Percentiles rank a stretch among this genome's conserved stretches.
Conservation (phyloP, 2,329 filamentous ascomycete species). For the Hypoxylon sp. region DNA sequence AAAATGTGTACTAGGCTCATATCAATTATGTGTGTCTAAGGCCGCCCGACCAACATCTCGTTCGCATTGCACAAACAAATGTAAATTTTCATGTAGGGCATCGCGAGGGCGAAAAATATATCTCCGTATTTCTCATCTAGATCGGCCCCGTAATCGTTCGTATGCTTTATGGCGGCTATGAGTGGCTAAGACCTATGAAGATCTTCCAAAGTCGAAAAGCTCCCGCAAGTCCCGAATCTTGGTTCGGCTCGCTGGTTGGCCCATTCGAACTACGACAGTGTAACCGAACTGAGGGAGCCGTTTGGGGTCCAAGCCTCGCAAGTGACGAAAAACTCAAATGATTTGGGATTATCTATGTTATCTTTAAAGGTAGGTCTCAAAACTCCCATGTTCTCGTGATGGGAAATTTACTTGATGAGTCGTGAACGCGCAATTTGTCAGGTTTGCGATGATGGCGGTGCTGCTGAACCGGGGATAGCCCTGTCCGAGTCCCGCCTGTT, state of each 20-base stretch:
- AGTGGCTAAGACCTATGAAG: slow-evolving; percentile 22
- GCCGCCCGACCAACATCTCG: not conserved
- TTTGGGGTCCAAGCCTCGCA: slow-evolving; percentile 40
- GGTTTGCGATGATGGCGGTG: slow-evolving; percentile 35
- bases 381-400: slow-evolving; percentile 7
- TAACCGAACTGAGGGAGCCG: slow-evolving; percentile 10
- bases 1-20: not conserved
- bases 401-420: slow-evolving; percentile 1
- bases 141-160: slow-evolving; percentile 24
- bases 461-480: slow-evolving; percentile 6
- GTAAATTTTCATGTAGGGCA: slow-evolving; percentile 8
- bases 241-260: slow-evolving; percentile 19
- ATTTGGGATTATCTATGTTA: not conserved
- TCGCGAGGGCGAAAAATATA: slow-evolving; percentile 23
- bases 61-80: not conserved
- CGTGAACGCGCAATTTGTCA: slow-evolving; percentile 34
- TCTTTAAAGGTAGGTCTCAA: not conserved
- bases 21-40: not conserved
- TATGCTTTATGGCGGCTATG: slow-evolving; percentile 17
- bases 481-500: slow-evolving; percentile 1
- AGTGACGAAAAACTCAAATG: slow-evolving; percentile 23
- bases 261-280: not conserved
- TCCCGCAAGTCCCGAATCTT: slow-evolving; percentile 32
- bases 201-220: slow-evolving; percentile 45
- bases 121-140: slow-evolving; percentile 31